Evolutionary conservation across 768 basidiomycete genomes (phyloP).

Genomic region (Lanmaoa pseudosensibilis): DNA sequence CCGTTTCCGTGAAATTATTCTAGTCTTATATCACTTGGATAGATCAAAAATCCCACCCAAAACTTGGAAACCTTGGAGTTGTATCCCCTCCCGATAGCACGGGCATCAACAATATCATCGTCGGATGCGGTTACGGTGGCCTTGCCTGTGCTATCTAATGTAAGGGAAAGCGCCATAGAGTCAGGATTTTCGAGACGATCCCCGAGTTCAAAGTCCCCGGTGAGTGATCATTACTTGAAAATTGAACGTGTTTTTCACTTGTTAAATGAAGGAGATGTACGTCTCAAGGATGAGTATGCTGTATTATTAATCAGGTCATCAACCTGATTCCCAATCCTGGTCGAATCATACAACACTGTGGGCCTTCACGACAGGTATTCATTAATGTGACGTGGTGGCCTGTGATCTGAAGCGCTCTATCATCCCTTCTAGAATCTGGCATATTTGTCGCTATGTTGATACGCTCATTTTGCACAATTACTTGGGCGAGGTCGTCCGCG

Average conservation of each 20-base stretch:
- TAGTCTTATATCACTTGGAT: not conserved
- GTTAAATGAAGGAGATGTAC: slow-evolving; percentile 16
- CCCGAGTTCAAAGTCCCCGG: slow-evolving; percentile 13
- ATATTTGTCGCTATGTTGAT: slow-evolving; percentile 16
- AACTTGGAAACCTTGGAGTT: not conserved
- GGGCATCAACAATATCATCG: not conserved
- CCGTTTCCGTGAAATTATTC: not conserved
- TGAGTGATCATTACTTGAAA: slow-evolving; percentile 4
- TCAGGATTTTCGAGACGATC: slow-evolving; percentile 24
- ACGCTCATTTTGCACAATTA: slow-evolving; percentile 20
- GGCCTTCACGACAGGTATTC: slow-evolving; percentile 20
- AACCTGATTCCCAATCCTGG: slow-evolving; percentile 24
- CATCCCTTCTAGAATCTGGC: slow-evolving; percentile 23
- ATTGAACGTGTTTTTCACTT: slow-evolving; percentile 9
- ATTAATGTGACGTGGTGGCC: slow-evolving; percentile 15
- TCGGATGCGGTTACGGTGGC: slow-evolving; percentile 23
- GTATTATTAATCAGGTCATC: slow-evolving; percentile 13
- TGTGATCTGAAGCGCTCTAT: slow-evolving; percentile 14
- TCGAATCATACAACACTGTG: slow-evolving; percentile 23
- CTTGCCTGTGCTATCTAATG: not conserved
- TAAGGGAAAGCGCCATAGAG: slow-evolving; percentile 17
- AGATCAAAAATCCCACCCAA: not conserved
- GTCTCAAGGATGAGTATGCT: not conserved
- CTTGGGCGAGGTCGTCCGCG: slow-evolving; percentile 19
- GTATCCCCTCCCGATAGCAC: not conserved